These are phyloP conservation scores for Canavalia ensiformis DNA, from an alignment of 306 rosid species.

Conservation along the genomic window DNA sequence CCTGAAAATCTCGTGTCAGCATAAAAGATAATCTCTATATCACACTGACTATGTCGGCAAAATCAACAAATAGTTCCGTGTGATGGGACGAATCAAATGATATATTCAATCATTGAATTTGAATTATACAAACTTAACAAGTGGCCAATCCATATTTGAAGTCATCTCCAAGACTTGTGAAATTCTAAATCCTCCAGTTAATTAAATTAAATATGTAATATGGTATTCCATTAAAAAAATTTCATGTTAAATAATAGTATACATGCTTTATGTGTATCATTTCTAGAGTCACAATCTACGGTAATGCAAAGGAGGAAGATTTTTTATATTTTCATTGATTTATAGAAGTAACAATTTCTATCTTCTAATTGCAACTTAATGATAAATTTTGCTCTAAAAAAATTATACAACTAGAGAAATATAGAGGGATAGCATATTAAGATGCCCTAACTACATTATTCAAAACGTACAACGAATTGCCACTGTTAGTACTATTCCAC, in stretches of 20 bases:
- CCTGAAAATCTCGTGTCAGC: not conserved
- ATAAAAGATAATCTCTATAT: not conserved
- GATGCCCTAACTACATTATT: constrained; percentile 7
- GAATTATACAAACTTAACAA: constrained; percentile 26
- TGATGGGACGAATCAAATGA: constrained; percentile 44
- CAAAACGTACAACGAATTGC: not conserved
- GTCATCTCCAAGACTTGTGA: constrained; percentile 1
- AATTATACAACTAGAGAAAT: not conserved
- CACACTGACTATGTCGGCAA: constrained; percentile 41
- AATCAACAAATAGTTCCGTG: constrained; percentile 38
- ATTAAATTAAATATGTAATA: not conserved
- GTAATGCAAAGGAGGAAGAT: constrained; percentile 1
- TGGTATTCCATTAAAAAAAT: constrained; percentile 3
- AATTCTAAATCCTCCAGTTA: constrained; percentile 12
- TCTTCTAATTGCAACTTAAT: not conserved
- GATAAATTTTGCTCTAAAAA: not conserved
- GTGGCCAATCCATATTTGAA: constrained; percentile 28
- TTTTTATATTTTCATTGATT: not conserved
- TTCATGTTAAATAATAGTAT: not conserved
- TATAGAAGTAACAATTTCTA: constrained; percentile 11
- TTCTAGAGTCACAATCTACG: not conserved
- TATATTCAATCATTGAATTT: constrained; percentile 24
- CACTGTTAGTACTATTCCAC: not conserved
- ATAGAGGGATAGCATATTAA: not conserved
- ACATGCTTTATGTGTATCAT: constrained; percentile 13